These are phyloP conservation scores for Annulohypoxylon nitens DNA, from an alignment of 495 filamentous ascomycete species.

Conservation along the genomic window DNA sequence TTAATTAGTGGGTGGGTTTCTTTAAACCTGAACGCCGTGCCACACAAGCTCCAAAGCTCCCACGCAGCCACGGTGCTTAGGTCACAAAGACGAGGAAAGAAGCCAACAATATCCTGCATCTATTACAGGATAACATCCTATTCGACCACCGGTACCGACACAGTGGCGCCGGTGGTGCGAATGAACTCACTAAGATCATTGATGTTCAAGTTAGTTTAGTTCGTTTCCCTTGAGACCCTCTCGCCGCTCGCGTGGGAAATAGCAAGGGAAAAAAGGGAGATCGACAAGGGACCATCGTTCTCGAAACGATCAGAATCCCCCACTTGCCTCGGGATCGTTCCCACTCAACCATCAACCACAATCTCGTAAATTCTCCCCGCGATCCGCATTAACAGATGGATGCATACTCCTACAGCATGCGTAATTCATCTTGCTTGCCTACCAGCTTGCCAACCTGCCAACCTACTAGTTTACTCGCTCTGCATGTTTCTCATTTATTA, in stretches of 20 bases:
- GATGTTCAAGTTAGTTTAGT: slow-evolving; percentile 16
- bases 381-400: slow-evolving; percentile 26
- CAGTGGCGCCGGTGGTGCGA: slow-evolving; percentile 35
- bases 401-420: slow-evolving; percentile 28
- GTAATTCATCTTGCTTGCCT: slow-evolving; percentile 17
- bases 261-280: slow-evolving; percentile 9
- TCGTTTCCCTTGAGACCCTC: background rate
- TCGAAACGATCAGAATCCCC: slow-evolving; percentile 39
- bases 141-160: slow-evolving; percentile 31
- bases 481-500: slow-evolving; percentile 12
- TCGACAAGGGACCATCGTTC: slow-evolving; percentile 12
- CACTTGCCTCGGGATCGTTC: slow-evolving; percentile 36
- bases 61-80: background rate
- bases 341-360: slow-evolving; percentile 18
- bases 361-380: slow-evolving; percentile 22
- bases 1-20: slow-evolving; percentile 7
- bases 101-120: slow-evolving; percentile 18
- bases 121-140: slow-evolving; percentile 22
- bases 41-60: background rate
- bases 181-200: slow-evolving; percentile 23
- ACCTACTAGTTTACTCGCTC: slow-evolving; percentile 7
- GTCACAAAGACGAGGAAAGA: background rate
- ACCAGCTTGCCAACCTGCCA: background rate
- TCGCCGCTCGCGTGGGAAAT: slow-evolving; percentile 22
- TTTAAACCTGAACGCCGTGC: slow-evolving; percentile 17